Percentiles rank a stretch among this genome's conserved stretches.
phyloP scores from a whole-genome alignment of 305 asterid species.

The Rubia tinctorum region DNA sequence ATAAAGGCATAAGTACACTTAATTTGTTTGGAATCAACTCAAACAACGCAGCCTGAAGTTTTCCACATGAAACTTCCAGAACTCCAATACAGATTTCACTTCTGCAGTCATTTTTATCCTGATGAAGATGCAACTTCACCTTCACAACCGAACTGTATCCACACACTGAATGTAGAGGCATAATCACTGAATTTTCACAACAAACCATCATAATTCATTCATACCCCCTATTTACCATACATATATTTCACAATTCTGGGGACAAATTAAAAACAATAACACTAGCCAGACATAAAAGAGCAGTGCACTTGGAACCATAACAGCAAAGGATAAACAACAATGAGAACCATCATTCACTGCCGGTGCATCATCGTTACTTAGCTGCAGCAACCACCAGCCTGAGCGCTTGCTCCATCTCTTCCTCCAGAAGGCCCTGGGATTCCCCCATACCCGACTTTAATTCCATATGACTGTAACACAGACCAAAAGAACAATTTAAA shows the following conservation, averaged over 20 bases:
- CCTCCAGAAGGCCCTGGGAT: slow-evolving; percentile 56
- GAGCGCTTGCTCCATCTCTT: slow-evolving; percentile 57
- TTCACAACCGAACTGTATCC: not conserved
- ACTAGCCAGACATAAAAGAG: not conserved
- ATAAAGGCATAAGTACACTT: not conserved
- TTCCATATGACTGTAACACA: slow-evolving; percentile 57
- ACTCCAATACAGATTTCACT: no score
- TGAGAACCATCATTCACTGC: slow-evolving; percentile 1
- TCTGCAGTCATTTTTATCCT: no score
- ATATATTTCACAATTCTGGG: not conserved
- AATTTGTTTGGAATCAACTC: not conserved
- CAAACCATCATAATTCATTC: not conserved
- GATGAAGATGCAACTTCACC: not conserved
- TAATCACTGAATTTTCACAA: not conserved
- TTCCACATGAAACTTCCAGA: not conserved
- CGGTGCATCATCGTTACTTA: slow-evolving; percentile 19
- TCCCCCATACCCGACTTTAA: slow-evolving; percentile 72
- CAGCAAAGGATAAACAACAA: slow-evolving; percentile 2
- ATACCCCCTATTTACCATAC: not conserved
- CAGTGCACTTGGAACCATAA: not conserved
- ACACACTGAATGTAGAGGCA: not conserved
- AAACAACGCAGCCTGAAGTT: not conserved
- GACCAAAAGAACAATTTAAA: slow-evolving; percentile 1
- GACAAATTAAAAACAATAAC: not conserved
- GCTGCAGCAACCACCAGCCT: slow-evolving; percentile 69